A percentile compares a stretch with the other conserved stretches of the same genome.
Evolutionary conservation across 1,284 basidiomycete species (phyloP).

Genomic region (Cystobasidium slooffiae): DNA sequence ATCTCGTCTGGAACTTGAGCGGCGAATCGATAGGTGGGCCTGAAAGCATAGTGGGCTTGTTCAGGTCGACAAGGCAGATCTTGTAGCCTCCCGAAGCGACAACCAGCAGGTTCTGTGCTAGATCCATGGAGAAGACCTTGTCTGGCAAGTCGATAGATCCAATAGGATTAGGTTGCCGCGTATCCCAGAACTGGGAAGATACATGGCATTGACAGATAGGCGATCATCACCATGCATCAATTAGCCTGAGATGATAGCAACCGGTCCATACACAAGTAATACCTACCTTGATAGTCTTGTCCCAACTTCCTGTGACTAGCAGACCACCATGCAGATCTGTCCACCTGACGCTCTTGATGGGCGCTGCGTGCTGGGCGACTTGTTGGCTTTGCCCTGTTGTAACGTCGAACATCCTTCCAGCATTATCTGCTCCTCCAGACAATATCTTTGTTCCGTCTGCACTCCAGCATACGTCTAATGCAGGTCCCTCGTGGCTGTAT

Average conservation of each 20-base stretch:
- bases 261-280: too few relatives aligned
- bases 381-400: slow-evolving; percentile 66
- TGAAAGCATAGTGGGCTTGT: slow-evolving; percentile 70
- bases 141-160: slow-evolving; percentile 81
- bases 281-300: slow-evolving; percentile 62
- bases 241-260: background rate
- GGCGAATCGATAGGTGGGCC: slow-evolving; percentile 68
- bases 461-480: slow-evolving; percentile 80
- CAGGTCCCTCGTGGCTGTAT: slow-evolving; percentile 80
- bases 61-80: slow-evolving; percentile 84
- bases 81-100: slow-evolving; percentile 92
- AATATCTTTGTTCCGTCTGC: slow-evolving; percentile 79
- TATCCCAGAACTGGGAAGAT: slow-evolving; percentile 80
- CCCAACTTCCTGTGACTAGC: slow-evolving; percentile 86
- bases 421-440: slow-evolving; percentile 81
- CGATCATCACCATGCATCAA: background rate
- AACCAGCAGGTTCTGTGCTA: slow-evolving; percentile 82
- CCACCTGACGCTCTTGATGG: slow-evolving; percentile 76
- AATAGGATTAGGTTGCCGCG: slow-evolving; percentile 72
- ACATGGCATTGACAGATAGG: background rate
- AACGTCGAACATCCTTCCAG: slow-evolving; percentile 78
- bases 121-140: slow-evolving; percentile 85
- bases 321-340: slow-evolving; percentile 73
- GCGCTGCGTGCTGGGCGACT: slow-evolving; percentile 81
- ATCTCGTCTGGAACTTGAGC: slow-evolving; percentile 92